These are phyloP conservation scores for Prunus fruticosa DNA, from an alignment of 306 rosid genomes.

Conservation along the genomic window DNA sequence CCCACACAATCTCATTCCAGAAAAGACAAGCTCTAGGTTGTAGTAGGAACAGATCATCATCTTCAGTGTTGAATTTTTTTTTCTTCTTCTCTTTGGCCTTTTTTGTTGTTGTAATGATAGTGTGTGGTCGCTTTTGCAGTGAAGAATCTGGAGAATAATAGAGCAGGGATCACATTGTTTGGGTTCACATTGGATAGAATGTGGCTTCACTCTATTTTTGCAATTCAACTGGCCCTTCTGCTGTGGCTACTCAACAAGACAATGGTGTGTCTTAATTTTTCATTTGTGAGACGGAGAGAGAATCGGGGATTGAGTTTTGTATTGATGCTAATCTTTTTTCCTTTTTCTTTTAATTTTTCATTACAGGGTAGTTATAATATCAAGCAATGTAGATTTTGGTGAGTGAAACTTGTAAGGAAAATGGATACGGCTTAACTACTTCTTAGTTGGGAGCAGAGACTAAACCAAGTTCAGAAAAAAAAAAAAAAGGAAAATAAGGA, in stretches of 20 bases:
- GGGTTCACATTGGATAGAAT: conserved; percentile 84
- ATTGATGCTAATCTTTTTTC: no score
- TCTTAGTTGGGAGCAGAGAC: neutral
- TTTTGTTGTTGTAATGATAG: neutral
- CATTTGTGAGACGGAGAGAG: no score
- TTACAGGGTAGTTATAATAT: neutral
- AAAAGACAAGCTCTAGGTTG: conserved; percentile 89
- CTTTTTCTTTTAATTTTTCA: no score
- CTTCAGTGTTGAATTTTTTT: neutral
- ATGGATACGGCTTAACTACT: neutral
- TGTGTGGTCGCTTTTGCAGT: conserved; percentile 49
- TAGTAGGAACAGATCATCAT: neutral
- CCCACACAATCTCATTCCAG: conserved; percentile 72
- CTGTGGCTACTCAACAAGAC: conserved; percentile 95
- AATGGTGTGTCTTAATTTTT: conserved; percentile 25
- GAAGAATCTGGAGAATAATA: conserved; percentile 76
- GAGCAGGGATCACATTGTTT: conserved; percentile 75
- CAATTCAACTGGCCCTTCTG: conserved; percentile 64
- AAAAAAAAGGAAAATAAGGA: neutral
- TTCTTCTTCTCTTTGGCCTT: no score
- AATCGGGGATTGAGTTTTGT: no score
- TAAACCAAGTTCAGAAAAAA: neutral
- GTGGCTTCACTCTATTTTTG: conserved; percentile 90
- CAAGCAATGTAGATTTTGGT: neutral
- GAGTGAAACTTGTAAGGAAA: no score